Evolutionary conservation across 2,329 filamentous ascomycete genomes (phyloP).

Genomic region (Clarireedia monteithiana): DNA sequence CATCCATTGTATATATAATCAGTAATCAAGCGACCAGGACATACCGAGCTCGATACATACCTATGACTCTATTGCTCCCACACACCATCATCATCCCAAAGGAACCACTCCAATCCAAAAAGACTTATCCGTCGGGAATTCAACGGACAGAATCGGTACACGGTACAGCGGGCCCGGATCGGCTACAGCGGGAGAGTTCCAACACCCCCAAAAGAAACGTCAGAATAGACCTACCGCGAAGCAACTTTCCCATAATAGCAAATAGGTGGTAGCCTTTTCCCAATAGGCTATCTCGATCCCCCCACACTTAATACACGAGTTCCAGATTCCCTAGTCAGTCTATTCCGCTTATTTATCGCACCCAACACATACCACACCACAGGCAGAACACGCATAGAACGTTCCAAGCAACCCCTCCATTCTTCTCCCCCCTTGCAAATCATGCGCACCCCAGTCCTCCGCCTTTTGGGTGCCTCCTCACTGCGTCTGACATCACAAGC

Average conservation of each 20-base stretch:
- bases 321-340: background rate
- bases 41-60: background rate
- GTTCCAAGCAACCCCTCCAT: background rate
- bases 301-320: background rate
- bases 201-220: no score
- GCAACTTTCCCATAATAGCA: background rate
- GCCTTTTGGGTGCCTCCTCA: conserved; percentile 1
- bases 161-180: no score
- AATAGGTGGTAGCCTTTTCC: background rate
- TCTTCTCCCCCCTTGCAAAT: background rate
- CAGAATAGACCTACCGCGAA: no score
- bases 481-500: background rate
- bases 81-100: no score
- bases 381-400: conserved; percentile 1
- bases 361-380: background rate
- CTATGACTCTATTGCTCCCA: background rate
- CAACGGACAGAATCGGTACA: no score
- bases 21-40: background rate
- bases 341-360: conserved; percentile 7
- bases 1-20: conserved; percentile 4
- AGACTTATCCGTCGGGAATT: no score
- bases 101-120: no score
- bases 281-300: conserved; percentile 3
- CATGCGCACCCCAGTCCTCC: background rate
- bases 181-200: no score